Conservation (phyloP, 2,329 filamentous ascomycete species). For the Nothophoma quercina region DNA sequence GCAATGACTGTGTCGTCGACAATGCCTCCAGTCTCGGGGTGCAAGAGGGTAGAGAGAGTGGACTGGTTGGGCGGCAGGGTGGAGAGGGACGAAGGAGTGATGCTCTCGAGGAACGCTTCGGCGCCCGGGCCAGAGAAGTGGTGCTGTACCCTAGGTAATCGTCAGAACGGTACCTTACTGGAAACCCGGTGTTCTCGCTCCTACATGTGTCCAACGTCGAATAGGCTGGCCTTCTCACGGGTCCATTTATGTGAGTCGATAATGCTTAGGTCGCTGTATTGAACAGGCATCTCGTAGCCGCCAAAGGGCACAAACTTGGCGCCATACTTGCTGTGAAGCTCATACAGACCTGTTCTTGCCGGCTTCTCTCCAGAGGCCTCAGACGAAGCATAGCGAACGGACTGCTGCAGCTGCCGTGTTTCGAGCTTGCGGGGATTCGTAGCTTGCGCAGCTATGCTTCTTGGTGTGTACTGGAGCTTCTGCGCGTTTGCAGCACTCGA, state of each 20-base stretch:
- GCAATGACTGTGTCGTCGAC: conserved; percentile 95
- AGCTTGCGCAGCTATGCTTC: conserved; percentile 27
- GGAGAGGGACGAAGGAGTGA: conserved; percentile 79
- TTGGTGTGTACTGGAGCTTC: conserved; percentile 21
- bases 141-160: conserved; percentile 71
- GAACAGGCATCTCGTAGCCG: conserved; percentile 90
- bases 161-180: not conserved
- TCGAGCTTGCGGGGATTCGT: conserved; percentile 37
- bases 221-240: conserved; percentile 84
- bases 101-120: conserved; percentile 78
- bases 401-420: conserved; percentile 20
- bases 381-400: conserved; percentile 41
- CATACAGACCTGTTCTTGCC: conserved; percentile 76
- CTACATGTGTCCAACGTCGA: conserved; percentile 97
- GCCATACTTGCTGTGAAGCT: conserved; percentile 77
- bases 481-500: conserved; percentile 22
- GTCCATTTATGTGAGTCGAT: conserved; percentile 90
- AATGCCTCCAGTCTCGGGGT: conserved; percentile 80
- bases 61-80: conserved; percentile 72
- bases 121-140: conserved; percentile 82
- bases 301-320: conserved; percentile 98
- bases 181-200: conserved; percentile 15
- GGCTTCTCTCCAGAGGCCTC: conserved; percentile 37
- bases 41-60: conserved; percentile 84
- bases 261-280: conserved; percentile 80